These are phyloP conservation scores for Ceratobasidium sp. DNA, from an alignment of 1,284 basidiomycete species.

Conservation along the genomic window DNA sequence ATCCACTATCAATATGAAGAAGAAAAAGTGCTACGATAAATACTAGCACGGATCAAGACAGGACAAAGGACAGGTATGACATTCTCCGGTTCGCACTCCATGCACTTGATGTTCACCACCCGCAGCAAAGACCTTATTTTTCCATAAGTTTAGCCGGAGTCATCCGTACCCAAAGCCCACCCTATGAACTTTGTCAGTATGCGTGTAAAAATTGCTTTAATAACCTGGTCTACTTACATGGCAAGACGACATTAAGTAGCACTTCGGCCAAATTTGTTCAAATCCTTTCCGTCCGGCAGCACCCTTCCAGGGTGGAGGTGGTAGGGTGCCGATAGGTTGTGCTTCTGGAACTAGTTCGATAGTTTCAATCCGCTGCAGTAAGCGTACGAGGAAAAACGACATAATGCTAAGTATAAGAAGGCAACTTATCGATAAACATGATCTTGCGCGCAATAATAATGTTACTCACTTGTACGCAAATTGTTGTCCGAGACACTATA, in stretches of 20 bases:
- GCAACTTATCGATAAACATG: too few species aligned
- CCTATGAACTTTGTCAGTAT: constrained; percentile 46
- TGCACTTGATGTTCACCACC: too few species aligned
- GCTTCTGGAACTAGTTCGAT: constrained; percentile 65
- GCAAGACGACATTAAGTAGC: constrained; percentile 69
- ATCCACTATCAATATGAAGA: too few species aligned
- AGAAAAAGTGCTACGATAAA: too few species aligned
- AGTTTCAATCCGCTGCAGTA: constrained; percentile 70
- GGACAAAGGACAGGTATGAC: too few species aligned
- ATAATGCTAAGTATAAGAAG: constrained; percentile 68
- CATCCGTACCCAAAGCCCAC: constrained; percentile 55
- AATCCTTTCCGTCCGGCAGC: constrained; percentile 58
- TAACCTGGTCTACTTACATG: constrained; percentile 57
- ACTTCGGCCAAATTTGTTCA: constrained; percentile 67
- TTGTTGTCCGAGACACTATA: constrained; percentile 69
- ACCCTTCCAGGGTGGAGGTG: constrained; percentile 64
- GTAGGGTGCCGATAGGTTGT: constrained; percentile 61
- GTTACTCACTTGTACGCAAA: constrained; percentile 52
- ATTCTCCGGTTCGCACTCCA: too few species aligned
- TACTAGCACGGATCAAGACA: too few species aligned
- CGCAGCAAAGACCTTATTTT: too few species aligned
- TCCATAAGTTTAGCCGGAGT: neutral
- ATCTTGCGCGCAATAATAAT: too few species aligned
- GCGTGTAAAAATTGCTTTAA: too few species aligned
- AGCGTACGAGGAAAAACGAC: constrained; percentile 73